A percentile compares a stretch with the other conserved stretches of the same genome.
Conservation (phyloP, 768 basidiomycete genomes). For the Tubosaeta sp. region DNA sequence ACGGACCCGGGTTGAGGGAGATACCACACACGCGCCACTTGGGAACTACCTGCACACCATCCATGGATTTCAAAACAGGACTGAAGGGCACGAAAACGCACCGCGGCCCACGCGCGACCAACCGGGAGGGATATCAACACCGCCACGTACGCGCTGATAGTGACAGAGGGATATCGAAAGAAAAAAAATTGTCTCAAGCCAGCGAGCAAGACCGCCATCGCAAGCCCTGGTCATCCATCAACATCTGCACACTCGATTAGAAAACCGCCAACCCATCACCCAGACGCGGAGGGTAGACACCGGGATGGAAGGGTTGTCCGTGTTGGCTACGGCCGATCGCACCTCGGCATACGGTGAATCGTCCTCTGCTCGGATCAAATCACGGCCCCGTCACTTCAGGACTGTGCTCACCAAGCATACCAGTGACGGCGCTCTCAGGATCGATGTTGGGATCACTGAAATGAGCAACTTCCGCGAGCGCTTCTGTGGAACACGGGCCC, state of each 20-base stretch:
- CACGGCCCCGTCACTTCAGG: too few relatives aligned
- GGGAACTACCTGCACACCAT: constrained; percentile 51
- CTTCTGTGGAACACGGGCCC: too few relatives aligned
- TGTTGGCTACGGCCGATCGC: constrained; percentile 16
- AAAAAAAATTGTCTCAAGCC: constrained; percentile 80
- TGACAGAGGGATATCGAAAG: constrained; percentile 56
- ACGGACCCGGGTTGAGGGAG: constrained; percentile 68
- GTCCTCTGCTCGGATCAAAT: constrained; percentile 41
- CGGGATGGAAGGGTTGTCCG: constrained; percentile 65
- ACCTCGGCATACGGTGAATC: constrained; percentile 35
- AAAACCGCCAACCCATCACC: constrained; percentile 40
- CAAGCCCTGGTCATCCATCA: constrained; percentile 24
- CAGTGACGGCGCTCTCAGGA: constrained; percentile 9
- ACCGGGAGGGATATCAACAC: constrained; percentile 68
- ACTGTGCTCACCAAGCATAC: constrained; percentile 14
- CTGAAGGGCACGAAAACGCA: constrained; percentile 5
- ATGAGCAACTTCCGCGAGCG: constrained; percentile 7
- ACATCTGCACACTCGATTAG: fast-evolving
- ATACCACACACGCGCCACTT: constrained; percentile 51
- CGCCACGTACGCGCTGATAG: constrained; percentile 51
- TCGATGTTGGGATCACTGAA: constrained; percentile 40
- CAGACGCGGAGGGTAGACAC: constrained; percentile 56
- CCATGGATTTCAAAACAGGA: neutral
- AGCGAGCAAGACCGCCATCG: constrained; percentile 57
- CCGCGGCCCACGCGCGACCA: constrained; percentile 59